Evolutionary conservation across 345 rosid genomes (phyloP).

Genomic region (Ceriops tagal): DNA sequence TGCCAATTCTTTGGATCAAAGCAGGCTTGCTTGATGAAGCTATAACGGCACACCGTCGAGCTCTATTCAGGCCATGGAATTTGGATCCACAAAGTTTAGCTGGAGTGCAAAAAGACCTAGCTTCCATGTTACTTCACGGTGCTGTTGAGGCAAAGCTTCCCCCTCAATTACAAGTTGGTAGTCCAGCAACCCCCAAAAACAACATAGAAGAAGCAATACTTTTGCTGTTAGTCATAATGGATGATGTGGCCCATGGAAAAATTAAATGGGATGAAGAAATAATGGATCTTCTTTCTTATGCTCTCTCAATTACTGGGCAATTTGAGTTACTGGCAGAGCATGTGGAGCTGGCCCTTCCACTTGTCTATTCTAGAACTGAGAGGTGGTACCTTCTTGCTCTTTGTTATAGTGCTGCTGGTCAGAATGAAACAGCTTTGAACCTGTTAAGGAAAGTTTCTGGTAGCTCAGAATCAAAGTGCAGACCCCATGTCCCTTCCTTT

Average conservation of each 20-base stretch:
- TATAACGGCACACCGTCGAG: conserved; percentile 62
- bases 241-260: conserved; percentile 58
- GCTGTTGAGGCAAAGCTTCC: conserved; percentile 63
- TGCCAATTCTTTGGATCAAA: conserved; percentile 64
- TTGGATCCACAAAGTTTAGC: conserved; percentile 73
- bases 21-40: conserved; percentile 73
- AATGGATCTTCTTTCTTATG: conserved; percentile 74
- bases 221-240: conserved; percentile 64
- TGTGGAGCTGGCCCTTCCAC: conserved; percentile 72
- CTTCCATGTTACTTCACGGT: conserved; percentile 68
- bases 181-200: conserved; percentile 40
- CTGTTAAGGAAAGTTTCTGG: conserved; percentile 59
- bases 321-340: conserved; percentile 64
- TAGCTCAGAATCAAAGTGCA: conserved; percentile 63
- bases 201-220: conserved; percentile 82
- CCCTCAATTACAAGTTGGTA: conserved; percentile 33
- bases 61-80: conserved; percentile 80
- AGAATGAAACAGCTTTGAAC: conserved; percentile 66
- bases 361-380: conserved; percentile 60
- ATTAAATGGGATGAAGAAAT: conserved; percentile 82
- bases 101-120: conserved; percentile 69
- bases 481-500: conserved; percentile 49
- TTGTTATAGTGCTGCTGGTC: conserved; percentile 75
- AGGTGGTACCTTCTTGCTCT: conserved; percentile 93
- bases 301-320: conserved; percentile 67